phyloP scores from a whole-genome alignment of 2,329 filamentous ascomycete species.

The Davidsoniella virescens region DNA sequence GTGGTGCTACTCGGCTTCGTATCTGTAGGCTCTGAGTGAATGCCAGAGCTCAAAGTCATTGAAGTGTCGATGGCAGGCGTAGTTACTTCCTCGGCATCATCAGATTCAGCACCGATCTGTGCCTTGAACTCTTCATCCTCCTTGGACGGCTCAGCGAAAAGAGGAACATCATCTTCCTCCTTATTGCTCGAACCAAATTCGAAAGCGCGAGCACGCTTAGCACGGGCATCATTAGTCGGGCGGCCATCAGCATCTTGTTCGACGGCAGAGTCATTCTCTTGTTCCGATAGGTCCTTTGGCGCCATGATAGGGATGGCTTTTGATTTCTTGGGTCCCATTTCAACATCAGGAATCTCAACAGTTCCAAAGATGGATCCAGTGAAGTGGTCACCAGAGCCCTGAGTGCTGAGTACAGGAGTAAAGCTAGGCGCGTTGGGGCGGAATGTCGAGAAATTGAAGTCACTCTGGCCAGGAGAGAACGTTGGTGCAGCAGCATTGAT shows the following conservation, averaged over 20 bases:
- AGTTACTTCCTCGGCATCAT: constrained; percentile 26
- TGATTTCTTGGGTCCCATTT: constrained; percentile 52
- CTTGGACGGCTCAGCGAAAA: constrained; percentile 45
- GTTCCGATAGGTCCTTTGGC: constrained; percentile 31
- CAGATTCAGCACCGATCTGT: constrained; percentile 17
- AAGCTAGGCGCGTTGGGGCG: constrained; percentile 64
- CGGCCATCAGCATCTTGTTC: constrained; percentile 37
- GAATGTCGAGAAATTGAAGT: constrained; percentile 60
- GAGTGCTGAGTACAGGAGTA: constrained; percentile 40
- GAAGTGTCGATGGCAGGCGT: constrained; percentile 30
- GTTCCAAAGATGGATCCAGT: constrained; percentile 49
- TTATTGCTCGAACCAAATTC: constrained; percentile 23
- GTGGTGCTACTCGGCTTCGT: constrained; percentile 35
- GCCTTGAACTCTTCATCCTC: constrained; percentile 14
- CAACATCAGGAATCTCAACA: constrained; percentile 48
- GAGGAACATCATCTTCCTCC: constrained; percentile 56
- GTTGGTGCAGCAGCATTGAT: constrained; percentile 55
- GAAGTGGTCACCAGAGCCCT: constrained; percentile 26
- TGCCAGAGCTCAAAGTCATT: constrained; percentile 30
- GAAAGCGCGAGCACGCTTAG: constrained; percentile 57
- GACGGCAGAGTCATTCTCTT: constrained; percentile 18
- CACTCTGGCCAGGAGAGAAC: constrained; percentile 51
- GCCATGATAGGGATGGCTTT: constrained; percentile 72
- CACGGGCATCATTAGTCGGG: constrained; percentile 44
- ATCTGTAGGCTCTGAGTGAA: constrained; percentile 36